A percentile compares a stretch with the other conserved stretches of the same genome.
Evolutionary conservation across 805 yeast genomes (phyloP).

Genomic region (Sugiyamaella boreocaroliniensis): DNA sequence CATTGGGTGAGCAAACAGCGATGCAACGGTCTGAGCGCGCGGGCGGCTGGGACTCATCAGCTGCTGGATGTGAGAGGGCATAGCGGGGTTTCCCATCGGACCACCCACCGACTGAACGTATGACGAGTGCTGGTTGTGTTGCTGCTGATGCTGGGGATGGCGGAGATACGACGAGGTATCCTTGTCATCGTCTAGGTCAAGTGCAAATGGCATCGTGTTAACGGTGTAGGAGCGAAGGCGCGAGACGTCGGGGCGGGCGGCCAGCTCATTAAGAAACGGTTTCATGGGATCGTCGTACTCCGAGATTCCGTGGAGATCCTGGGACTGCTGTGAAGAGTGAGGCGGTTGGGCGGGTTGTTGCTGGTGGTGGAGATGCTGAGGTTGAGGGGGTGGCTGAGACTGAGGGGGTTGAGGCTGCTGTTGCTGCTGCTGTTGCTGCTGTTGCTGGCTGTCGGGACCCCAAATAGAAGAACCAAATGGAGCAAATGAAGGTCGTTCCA

Average conservation of each 20-base stretch:
- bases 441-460: conserved; percentile 7
- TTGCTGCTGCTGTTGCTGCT: neutral
- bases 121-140: conserved; percentile 18
- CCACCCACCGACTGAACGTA: conserved; percentile 3
- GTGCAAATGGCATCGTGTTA: conserved; percentile 14
- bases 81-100: neutral
- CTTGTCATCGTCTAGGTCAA: conserved; percentile 9
- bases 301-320: conserved; percentile 11
- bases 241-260: conserved; percentile 28
- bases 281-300: conserved; percentile 25
- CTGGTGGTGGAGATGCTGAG: conserved; percentile 6
- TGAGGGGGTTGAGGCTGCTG: conserved; percentile 2
- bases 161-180: conserved; percentile 4
- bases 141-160: conserved; percentile 14
- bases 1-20: conserved; percentile 8
- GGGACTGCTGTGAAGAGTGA: conserved; percentile 13
- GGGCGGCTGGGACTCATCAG: conserved; percentile 4
- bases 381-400: conserved; percentile 3
- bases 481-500: conserved; percentile 21
- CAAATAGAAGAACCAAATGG: conserved; percentile 27
- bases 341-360: conserved; percentile 9
- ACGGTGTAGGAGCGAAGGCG: conserved; percentile 29
- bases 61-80: conserved; percentile 1
- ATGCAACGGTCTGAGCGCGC: conserved; percentile 4
- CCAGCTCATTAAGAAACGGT: conserved; percentile 26